Base-by-base conservation (phyloP, 768 basidiomycete species). In the Pleurotus platypus region DNA sequence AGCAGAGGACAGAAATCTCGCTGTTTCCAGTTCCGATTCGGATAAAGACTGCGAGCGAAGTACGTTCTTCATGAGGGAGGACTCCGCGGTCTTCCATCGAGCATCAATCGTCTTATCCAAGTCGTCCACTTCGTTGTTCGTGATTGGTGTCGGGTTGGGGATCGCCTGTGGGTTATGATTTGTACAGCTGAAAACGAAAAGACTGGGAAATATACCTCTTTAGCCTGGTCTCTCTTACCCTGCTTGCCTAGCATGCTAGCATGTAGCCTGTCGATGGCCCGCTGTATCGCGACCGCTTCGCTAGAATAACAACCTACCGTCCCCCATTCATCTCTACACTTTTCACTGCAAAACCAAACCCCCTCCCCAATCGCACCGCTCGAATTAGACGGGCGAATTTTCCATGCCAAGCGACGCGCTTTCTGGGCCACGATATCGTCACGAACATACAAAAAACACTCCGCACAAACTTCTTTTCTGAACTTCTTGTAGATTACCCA, bases 381-480 rank as follows among this genome's bases (percentile, higher is more conserved):
- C 37, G 5, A 12, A 48, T 55, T 63, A 16, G 38, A 48, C 56
- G 18, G 67, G 56, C 70, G 74, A 61, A 77, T 62, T 40, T 64
- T 75, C 84, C 84, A 85, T 24, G 73, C 69, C 73, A 74, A 27
- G 75, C 72, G 51, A 18, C 39, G 37, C 18, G n/a, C 15, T 18
- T 39, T 37, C 24, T 18, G 37, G 9, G 18, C n/a, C 24, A 72
- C 71, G 51, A 83, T 80, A 35, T 35, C 30, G 61, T 79, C 80
- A 22, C 81, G 38, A 13, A 48, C 75, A 63, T 87, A 87, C 39
- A 77, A 75, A 64, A 85, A 87, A 67, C 87, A 89, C 64, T 79
- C 71, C 8, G 77, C 80, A 61, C 86, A 89, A 47, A 86, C 84
- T 65, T 87, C 86, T 65, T 81, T 84, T 40, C 84, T 76, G 61